Evolutionary conservation across 805 yeast species (phyloP), one percentile per base, ranked within the genome.

Genomic region (Wickerhamiella slavikovae): DNA sequence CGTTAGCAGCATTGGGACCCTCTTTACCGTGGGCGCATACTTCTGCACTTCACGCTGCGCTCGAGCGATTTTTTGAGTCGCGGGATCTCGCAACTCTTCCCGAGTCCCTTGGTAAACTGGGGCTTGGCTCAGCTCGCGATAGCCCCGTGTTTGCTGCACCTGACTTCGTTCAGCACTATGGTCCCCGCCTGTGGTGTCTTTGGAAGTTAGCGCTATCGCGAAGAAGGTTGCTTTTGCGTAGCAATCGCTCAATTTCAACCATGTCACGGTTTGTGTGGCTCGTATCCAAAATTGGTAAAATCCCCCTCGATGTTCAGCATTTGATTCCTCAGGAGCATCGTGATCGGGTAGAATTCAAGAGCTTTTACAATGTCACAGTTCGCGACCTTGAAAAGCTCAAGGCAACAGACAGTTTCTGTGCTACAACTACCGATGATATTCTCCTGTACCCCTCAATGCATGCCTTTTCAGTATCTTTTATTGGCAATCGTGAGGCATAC

Each of bases 391-490:
- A 51, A 29, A 59, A 51, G 43, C 40, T 60, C 26, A 39, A 39
- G 16, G 28, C 24, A 9, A 24, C 41, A 2, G 36, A 43, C 11
- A 62, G 66, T 2, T 71, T 52, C 39, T 53, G 72, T 23, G 82
- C 72, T 2, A 56, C 67, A 5, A 71, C 85, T 2, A 63, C 72
- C 15, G 91, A 76, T 42, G 71, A 66, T 25, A 64, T 76, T 15
- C 49, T 75, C 19, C 52, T 70, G 40, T 27, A 28, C 3, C 32
- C 41, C 3, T 33, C 36, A 15, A 28, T 43, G 3, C 43, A 42
- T 18, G 44, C 41, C 10, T 41, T 40, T 18, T 44, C 40, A 14
- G 17, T 29, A 12, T 37, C 26, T 22, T 33, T 38, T 5, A n/a
- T n/a, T n/a, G n/a, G n/a, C n/a, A 37, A 35, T 7, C 25, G 25